phyloP scores from a whole-genome alignment of 169 alveolate genomes.

The Nephromyces sp. region DNA sequence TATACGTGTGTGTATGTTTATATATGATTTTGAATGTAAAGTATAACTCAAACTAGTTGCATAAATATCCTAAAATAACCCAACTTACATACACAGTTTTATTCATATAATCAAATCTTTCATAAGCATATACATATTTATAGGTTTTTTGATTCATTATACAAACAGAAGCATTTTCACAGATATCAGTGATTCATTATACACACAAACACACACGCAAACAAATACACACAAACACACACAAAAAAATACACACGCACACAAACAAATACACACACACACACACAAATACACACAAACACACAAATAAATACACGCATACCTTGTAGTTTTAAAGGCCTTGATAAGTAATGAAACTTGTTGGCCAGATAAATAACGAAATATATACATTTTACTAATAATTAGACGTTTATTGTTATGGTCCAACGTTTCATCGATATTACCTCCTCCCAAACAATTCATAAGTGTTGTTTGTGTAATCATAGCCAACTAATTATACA shows the following conservation, averaged over 20 bases:
- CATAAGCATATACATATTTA: background rate
- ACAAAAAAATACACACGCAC: too few relatives aligned
- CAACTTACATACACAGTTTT: background rate
- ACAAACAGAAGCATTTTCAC: background rate
- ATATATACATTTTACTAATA: conserved; percentile 64
- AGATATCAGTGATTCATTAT: background rate
- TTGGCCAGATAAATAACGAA: conserved; percentile 63
- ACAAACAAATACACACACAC: too few relatives aligned
- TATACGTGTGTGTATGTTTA: conserved; percentile 2
- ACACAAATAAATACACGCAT: too few relatives aligned
- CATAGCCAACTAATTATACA: conserved; percentile 55
- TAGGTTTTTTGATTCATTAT: background rate
- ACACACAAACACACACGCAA: background rate
- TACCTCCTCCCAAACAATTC: conserved; percentile 56
- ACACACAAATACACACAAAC: too few relatives aligned
- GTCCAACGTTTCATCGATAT: conserved; percentile 64
- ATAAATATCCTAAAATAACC: background rate
- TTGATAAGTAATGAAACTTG: conserved; percentile 63
- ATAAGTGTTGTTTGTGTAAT: conserved; percentile 61
- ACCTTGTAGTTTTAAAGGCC: conserved; percentile 57
- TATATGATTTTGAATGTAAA: background rate
- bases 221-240: too few relatives aligned
- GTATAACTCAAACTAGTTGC: background rate
- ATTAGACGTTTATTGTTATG: conserved; percentile 60
- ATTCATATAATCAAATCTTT: background rate